phyloP scores from a whole-genome alignment of 345 rosid species.

The Xanthoceras sorbifolium region DNA sequence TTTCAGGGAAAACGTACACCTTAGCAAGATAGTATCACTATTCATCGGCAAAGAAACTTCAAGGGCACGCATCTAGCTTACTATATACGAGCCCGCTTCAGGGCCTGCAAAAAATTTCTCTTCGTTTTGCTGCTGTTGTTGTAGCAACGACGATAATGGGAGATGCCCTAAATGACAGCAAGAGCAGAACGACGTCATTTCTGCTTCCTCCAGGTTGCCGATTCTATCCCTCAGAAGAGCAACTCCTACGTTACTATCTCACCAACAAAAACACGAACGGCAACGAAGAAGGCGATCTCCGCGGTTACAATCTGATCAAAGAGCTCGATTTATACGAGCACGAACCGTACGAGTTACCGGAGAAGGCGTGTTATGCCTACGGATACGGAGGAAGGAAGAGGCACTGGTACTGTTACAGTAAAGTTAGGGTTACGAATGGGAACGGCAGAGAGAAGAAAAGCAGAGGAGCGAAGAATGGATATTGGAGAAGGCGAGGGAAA shows the following conservation, averaged over 20 bases:
- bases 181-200: slow-evolving; percentile 7
- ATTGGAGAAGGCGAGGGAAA: slow-evolving; percentile 43
- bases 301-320: slow-evolving; percentile 38
- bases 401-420: slow-evolving; percentile 53
- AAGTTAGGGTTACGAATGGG: slow-evolving; percentile 25
- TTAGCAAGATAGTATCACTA: not conserved
- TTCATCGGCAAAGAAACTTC: not conserved
- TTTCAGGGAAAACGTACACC: slow-evolving; percentile 7
- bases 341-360: slow-evolving; percentile 46
- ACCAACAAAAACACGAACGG: slow-evolving; percentile 31
- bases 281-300: not conserved
- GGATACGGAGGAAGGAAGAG: slow-evolving; percentile 36
- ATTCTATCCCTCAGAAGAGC: slow-evolving; percentile 51
- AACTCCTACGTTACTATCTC: slow-evolving; percentile 46
- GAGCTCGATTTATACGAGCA: slow-evolving; percentile 47
- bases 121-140: not conserved
- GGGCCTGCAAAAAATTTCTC: not conserved
- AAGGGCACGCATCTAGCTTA: slow-evolving; percentile 20
- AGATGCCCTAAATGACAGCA: not conserved
- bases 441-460: slow-evolving; percentile 4
- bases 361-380: slow-evolving; percentile 32
- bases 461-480: slow-evolving; percentile 45
- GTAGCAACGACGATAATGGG: not conserved
- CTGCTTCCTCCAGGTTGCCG: slow-evolving; percentile 43
- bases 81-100: not conserved